phyloP scores from a whole-genome alignment of 495 filamentous ascomycete genomes.

The Evansstolkia leycettana region DNA sequence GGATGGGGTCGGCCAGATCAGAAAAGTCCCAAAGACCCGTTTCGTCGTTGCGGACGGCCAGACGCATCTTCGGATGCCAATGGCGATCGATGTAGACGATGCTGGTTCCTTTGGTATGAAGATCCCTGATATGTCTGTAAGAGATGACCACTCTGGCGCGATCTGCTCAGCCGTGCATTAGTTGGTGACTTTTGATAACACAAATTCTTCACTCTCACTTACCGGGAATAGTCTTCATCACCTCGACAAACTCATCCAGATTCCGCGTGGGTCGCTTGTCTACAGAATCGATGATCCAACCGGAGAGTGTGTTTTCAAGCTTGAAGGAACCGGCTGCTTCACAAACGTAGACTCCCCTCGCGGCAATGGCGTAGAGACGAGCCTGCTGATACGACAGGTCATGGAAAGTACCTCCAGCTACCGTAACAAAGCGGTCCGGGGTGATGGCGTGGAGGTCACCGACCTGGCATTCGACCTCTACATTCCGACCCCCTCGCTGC shows the following conservation, averaged over 20 bases:
- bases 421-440: slow-evolving; percentile 87
- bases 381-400: slow-evolving; percentile 94
- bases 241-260: slow-evolving; percentile 79
- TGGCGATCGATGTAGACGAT: slow-evolving; percentile 91
- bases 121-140: slow-evolving; percentile 88
- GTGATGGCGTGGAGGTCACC: slow-evolving; percentile 91
- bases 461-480: slow-evolving; percentile 75
- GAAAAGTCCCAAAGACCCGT: slow-evolving; percentile 93
- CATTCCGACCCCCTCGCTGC: slow-evolving; percentile 76
- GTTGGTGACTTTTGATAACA: neutral
- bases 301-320: slow-evolving; percentile 78
- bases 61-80: slow-evolving; percentile 86
- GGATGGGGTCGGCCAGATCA: slow-evolving; percentile 68
- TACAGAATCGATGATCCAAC: slow-evolving; percentile 88
- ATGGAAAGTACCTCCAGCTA: slow-evolving; percentile 89
- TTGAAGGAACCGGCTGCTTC: slow-evolving; percentile 92
- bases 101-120: slow-evolving; percentile 87
- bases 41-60: slow-evolving; percentile 82
- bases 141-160: slow-evolving; percentile 82
- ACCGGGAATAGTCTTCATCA: slow-evolving; percentile 74
- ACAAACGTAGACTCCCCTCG: slow-evolving; percentile 86
- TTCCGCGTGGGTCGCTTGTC: slow-evolving; percentile 83
- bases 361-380: slow-evolving; percentile 81
- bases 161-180: slow-evolving; percentile 29
- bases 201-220: slow-evolving; percentile 1